These are phyloP conservation scores for Crataegus laevigata DNA, from an alignment of 306 rosid species.

Conservation along the genomic window DNA sequence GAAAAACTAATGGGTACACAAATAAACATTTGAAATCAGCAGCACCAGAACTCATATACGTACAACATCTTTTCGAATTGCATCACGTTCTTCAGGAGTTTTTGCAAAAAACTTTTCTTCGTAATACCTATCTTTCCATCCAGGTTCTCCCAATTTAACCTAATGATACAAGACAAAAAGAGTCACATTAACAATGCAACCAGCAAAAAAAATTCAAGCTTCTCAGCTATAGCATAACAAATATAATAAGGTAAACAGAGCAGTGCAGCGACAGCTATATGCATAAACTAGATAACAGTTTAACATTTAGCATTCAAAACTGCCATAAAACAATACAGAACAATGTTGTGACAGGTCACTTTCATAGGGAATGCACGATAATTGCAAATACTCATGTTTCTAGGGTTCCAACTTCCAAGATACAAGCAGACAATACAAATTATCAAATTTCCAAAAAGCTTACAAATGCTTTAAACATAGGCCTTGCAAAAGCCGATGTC, in stretches of 20 bases:
- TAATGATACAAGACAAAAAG: slow-evolving; percentile 17
- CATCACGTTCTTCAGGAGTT: slow-evolving; percentile 86
- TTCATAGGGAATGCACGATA: background rate
- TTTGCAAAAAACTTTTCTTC: slow-evolving; percentile 70
- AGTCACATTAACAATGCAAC: background rate
- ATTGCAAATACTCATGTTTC: background rate
- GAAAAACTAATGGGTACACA: slow-evolving; percentile 6
- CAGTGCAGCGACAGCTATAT: background rate
- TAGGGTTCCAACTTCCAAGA: background rate
- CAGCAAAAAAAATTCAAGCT: background rate
- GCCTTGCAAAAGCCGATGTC: background rate
- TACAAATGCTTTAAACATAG: background rate
- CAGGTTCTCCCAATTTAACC: slow-evolving; percentile 84
- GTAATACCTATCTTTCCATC: slow-evolving; percentile 97
- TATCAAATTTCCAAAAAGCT: background rate
- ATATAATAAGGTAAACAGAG: background rate
- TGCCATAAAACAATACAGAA: background rate
- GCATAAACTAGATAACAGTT: background rate
- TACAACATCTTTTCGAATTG: slow-evolving; percentile 82
- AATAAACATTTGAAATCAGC: slow-evolving; percentile 1
- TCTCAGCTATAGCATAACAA: background rate
- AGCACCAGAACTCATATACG: slow-evolving; percentile 28
- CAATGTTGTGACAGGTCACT: background rate
- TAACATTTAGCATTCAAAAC: background rate
- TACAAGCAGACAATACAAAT: background rate